phyloP scores from a whole-genome alignment of 352 stramenopile genomes.

The Blastocystis sp. region DNA sequence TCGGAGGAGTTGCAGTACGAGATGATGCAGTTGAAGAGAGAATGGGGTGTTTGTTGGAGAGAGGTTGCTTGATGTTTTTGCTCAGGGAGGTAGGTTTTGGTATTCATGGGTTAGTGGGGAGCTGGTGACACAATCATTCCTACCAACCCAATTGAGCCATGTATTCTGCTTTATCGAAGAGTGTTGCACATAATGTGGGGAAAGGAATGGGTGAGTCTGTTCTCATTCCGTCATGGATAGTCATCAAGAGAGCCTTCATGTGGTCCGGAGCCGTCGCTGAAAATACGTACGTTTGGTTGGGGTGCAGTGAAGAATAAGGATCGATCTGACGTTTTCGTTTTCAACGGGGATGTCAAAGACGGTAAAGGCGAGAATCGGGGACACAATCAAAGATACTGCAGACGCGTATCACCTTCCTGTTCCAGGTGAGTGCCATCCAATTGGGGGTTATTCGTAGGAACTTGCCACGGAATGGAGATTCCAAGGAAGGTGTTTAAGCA shows the following conservation, averaged over 20 bases:
- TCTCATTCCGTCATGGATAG: not conserved
- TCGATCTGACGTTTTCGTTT: conserved; percentile 61
- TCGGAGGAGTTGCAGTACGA: conserved; percentile 67
- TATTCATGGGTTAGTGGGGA: not conserved
- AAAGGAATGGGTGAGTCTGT: not conserved
- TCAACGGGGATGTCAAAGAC: not conserved
- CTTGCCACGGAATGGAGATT: conserved; percentile 30
- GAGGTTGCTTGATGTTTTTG: not conserved
- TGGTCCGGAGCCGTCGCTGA: not conserved
- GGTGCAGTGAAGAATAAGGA: not conserved
- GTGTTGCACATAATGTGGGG: not conserved
- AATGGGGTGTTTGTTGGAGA: conserved; percentile 41
- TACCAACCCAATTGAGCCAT: not conserved
- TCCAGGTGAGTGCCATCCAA: not conserved
- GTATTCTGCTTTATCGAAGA: not conserved
- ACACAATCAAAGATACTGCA: conserved; percentile 56
- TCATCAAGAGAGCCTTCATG: not conserved
- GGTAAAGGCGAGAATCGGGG: conserved; percentile 46
- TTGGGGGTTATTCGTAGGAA: not conserved
- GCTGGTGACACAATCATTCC: not conserved
- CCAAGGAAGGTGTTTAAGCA: conserved; percentile 57
- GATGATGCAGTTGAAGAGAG: conserved; percentile 54
- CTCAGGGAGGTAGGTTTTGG: not conserved
- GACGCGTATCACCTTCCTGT: conserved; percentile 40
- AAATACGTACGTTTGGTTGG: not conserved